Conservation (phyloP, 73 alveolate genomes). For the Stentor coeruleus region DNA sequence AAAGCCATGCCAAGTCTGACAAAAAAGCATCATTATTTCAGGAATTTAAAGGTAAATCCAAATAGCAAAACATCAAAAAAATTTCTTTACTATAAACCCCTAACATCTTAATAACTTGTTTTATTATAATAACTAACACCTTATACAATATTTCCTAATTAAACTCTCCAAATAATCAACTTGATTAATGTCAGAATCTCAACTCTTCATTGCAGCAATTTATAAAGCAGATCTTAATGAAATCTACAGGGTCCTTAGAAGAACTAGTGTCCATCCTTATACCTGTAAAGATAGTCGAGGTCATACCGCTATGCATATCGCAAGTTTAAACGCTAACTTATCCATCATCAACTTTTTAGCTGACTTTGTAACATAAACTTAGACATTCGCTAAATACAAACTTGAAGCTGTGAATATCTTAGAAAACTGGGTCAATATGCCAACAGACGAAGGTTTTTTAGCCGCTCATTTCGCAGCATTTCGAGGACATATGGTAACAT, state of each 20-base stretch:
- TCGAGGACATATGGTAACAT: constrained; percentile 65
- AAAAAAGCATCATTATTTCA: no score
- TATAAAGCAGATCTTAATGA: constrained; percentile 15
- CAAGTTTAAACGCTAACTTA: constrained; percentile 9
- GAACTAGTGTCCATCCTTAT: not conserved
- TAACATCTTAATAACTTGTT: no score
- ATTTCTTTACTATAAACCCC: no score
- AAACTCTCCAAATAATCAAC: no score
- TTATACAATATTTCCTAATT: no score
- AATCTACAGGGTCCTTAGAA: constrained; percentile 3
- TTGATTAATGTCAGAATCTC: constrained; percentile 21
- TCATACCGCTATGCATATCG: constrained; percentile 16
- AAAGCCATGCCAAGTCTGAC: no score
- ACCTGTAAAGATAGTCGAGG: not conserved
- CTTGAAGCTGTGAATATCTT: constrained; percentile 31
- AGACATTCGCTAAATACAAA: constrained; percentile 25
- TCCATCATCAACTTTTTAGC: not conserved
- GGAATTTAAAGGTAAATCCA: no score
- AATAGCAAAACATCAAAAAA: no score
- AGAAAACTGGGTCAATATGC: constrained; percentile 65
- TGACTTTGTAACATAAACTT: constrained; percentile 6
- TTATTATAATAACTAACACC: no score
- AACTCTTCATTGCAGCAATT: constrained; percentile 3
- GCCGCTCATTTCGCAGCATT: constrained; percentile 93
- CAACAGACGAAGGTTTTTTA: constrained; percentile 84